Conservation (phyloP, 2,329 filamentous ascomycete species). For the Botrytis sinoallii region DNA sequence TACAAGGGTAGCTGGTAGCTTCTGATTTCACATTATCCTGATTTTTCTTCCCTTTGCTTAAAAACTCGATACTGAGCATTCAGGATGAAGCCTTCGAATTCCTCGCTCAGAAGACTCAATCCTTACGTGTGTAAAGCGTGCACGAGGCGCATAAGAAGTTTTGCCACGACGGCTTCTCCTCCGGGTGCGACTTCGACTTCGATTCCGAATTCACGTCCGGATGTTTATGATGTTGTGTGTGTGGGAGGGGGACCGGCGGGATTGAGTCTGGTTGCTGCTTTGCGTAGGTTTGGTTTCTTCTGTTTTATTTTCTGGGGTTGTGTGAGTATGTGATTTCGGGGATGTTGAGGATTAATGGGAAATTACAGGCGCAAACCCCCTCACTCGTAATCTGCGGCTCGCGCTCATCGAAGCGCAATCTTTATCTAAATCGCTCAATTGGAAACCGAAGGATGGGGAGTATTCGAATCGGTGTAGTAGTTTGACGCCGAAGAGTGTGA, state of each 20-base stretch:
- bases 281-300: conserved; percentile 54
- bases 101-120: neutral
- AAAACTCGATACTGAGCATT: neutral
- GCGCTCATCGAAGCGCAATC: conserved; percentile 91
- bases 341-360: neutral
- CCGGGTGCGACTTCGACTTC: neutral
- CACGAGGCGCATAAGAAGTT: conserved; percentile 10
- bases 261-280: conserved; percentile 73
- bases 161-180: conserved; percentile 15
- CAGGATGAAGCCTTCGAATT: conserved; percentile 3
- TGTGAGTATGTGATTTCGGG: neutral
- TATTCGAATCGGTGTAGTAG: conserved; percentile 97
- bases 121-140: conserved; percentile 16
- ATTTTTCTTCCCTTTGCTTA: neutral
- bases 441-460: conserved; percentile 61
- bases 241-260: conserved; percentile 52
- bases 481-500: conserved; percentile 82
- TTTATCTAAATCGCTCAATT: conserved; percentile 64
- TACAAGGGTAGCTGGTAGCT: conserved; percentile 14
- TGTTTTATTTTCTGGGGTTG: no score
- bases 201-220: conserved; percentile 18
- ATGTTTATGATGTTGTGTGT: conserved; percentile 39
- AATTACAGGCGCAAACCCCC: conserved; percentile 64
- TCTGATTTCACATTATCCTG: neutral
- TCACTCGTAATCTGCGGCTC: conserved; percentile 73